phyloP scores from a whole-genome alignment of 192 early-diverging fungal species.

The Coemansia sp. region DNA sequence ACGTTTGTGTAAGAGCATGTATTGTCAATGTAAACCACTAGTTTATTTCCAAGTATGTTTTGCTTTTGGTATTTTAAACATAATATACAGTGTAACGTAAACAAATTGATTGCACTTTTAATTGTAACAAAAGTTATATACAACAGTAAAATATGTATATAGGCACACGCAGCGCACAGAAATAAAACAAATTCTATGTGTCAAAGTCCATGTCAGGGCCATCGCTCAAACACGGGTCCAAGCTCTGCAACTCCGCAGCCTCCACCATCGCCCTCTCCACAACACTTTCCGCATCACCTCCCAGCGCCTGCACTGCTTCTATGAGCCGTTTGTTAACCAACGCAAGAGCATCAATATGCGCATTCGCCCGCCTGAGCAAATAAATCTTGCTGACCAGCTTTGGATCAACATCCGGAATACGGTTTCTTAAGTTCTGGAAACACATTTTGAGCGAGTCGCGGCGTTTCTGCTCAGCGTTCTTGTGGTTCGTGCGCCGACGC shows the following conservation, averaged over 20 bases:
- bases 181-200: too few species aligned
- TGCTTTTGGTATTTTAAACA: too few species aligned
- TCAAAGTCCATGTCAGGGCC: neutral
- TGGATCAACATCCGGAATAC: slow-evolving; percentile 72
- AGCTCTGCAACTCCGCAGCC: neutral
- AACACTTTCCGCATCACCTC: neutral
- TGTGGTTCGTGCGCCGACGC: slow-evolving; percentile 83
- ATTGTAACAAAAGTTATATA: too few species aligned
- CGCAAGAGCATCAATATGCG: slow-evolving; percentile 56
- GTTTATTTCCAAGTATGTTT: too few species aligned
- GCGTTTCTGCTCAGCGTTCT: slow-evolving; percentile 95
- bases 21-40: too few species aligned
- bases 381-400: slow-evolving; percentile 88
- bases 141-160: too few species aligned
- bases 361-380: slow-evolving; percentile 68
- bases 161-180: too few species aligned
- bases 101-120: too few species aligned
- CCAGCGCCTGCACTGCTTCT: neutral
- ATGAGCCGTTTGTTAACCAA: neutral
- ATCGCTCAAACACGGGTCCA: neutral
- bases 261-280: neutral
- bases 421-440: slow-evolving; percentile 74
- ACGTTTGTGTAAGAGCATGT: too few species aligned
- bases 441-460: slow-evolving; percentile 89
- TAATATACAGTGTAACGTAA: too few species aligned